Evolutionary conservation across 352 stramenopile species (phyloP), one percentile per base, ranked within the genome.

Genomic region (Aphanomyces euteiches): DNA sequence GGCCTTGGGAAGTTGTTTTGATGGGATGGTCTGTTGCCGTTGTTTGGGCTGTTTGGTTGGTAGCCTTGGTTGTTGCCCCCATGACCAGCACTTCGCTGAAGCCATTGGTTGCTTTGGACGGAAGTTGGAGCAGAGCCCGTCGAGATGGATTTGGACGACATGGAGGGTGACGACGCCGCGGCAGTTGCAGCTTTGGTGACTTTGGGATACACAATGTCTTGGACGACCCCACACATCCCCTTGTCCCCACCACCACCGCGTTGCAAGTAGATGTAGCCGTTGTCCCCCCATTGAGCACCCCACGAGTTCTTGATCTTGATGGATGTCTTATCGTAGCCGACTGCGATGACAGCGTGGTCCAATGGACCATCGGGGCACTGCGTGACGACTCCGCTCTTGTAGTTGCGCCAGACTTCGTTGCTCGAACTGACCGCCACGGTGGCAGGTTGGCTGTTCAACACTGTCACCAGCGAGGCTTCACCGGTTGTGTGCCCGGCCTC

Each of bases 331-430:
- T 45, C 28, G 39, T 76, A 75, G 1, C 73, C 72, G 28, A 78
- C 68, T 7, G 75, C 64, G 5, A 78, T 58, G 93, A 50, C 43
- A 40, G 94, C 97, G 74, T 99, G 96, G 78, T 99, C 96, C 56
- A 98, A 88, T 59, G 92, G 83, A 21, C 89, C 85, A 67, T 95
- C 96, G 58, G 81, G 96, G 17, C 72, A 78, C 57, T 77, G 75
- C 65, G 78, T 78, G 50, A 97, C 79, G 39, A 99, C 94, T 38
- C 96, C 96, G 21, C 75, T 82, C 65, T 85, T 90, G 89, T 99
- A 99, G 56, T 98, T 98, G 85, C 98, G 95, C 77, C 98, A 98
- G 13, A 84, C 84, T 72, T 83, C 83, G 75, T 98, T 83, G 74
- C 96, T 85, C 7, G 94, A 96, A 69, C 98, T 88, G 58, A 98